phyloP scores from a whole-genome alignment of 1,284 basidiomycete genomes.

The Omphalotus olearius region DNA sequence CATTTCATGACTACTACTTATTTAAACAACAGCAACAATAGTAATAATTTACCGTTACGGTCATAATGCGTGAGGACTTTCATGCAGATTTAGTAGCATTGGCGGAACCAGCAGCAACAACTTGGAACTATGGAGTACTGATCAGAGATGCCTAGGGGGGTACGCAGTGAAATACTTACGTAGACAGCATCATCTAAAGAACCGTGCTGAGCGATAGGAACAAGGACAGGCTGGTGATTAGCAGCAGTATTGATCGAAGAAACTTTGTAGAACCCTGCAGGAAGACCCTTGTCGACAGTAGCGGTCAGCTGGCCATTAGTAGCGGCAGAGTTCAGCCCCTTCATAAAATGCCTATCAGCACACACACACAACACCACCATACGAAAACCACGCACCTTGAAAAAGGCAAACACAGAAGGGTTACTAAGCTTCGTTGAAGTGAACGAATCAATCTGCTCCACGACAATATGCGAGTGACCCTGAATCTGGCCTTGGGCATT shows the following conservation, averaged over 20 bases:
- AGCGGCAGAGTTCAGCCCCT: conserved; percentile 49
- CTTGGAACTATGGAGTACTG: conserved; percentile 7
- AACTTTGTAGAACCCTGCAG: conserved; percentile 58
- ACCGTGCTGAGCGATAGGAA: conserved; percentile 50
- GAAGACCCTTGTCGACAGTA: conserved; percentile 54
- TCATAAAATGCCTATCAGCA: neutral
- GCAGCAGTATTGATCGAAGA: conserved; percentile 54
- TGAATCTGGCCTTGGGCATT: conserved; percentile 47
- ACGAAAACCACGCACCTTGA: conserved; percentile 40
- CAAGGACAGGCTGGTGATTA: conserved; percentile 64
- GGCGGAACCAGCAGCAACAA: conserved; percentile 2
- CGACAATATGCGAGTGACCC: conserved; percentile 64
- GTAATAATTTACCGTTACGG: no score
- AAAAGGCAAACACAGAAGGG: conserved; percentile 58
- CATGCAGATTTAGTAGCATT: conserved; percentile 4
- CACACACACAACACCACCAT: neutral
- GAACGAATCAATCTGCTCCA: conserved; percentile 47
- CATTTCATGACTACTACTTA: conserved; percentile 5
- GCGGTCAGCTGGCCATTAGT: conserved; percentile 45
- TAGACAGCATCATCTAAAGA: conserved; percentile 33
- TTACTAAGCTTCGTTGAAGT: conserved; percentile 49
- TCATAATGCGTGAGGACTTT: neutral
- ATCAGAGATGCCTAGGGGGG: neutral
- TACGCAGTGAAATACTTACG: conserved; percentile 28
- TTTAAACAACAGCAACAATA: neutral